These are phyloP conservation scores for Mycothermus thermophilus DNA, from an alignment of 495 filamentous ascomycete genomes.

Conservation along the genomic window DNA sequence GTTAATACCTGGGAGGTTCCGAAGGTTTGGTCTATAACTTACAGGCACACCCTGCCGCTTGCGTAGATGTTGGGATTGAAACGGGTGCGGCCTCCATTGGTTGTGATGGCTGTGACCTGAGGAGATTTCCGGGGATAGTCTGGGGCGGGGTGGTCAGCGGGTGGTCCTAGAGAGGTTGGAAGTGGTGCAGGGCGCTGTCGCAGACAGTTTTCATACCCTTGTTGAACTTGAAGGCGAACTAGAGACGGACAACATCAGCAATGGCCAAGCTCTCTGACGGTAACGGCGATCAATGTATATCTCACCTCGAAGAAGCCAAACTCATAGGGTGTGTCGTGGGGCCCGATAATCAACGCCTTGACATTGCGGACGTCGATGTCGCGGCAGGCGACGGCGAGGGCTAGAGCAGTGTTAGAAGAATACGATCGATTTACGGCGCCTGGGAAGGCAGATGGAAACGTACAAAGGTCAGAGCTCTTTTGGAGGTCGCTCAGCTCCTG, in stretches of 20 bases:
- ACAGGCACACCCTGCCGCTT: slow-evolving; percentile 84
- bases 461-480: slow-evolving; percentile 69
- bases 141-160: slow-evolving; percentile 15
- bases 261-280: background rate
- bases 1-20: slow-evolving; percentile 7
- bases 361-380: slow-evolving; percentile 84
- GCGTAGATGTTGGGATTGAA: slow-evolving; percentile 98
- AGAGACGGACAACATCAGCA: background rate
- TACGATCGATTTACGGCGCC: too few relatives aligned
- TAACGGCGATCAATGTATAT: background rate
- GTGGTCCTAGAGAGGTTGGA: too few relatives aligned
- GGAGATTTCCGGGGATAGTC: slow-evolving; percentile 85
- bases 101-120: slow-evolving; percentile 60
- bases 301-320: slow-evolving; percentile 90
- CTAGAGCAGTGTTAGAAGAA: slow-evolving; percentile 27
- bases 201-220: slow-evolving; percentile 34
- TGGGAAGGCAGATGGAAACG: slow-evolving; percentile 12
- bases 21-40: slow-evolving; percentile 13
- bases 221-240: slow-evolving; percentile 56
- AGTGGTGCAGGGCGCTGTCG: background rate
- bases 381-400: slow-evolving; percentile 70
- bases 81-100: slow-evolving; percentile 70
- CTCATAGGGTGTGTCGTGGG: slow-evolving; percentile 90
- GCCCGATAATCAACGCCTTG: slow-evolving; percentile 77
- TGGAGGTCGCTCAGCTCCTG: slow-evolving; percentile 78